Evolutionary conservation across 2,329 filamentous ascomycete species (phyloP).

Genomic region (Pseudogymnoascus pannorum): DNA sequence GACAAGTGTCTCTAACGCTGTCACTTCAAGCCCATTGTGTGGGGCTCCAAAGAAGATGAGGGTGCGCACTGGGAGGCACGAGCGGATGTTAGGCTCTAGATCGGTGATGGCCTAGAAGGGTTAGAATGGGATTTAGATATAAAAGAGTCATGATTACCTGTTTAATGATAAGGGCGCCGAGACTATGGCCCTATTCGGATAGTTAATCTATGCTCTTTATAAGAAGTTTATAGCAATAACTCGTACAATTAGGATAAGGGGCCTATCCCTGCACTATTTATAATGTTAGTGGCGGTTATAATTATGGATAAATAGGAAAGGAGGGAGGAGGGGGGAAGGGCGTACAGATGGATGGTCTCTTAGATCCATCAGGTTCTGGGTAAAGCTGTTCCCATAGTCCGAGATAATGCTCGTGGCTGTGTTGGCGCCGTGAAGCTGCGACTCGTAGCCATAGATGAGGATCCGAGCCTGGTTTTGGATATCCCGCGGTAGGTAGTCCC

Average conservation of each 20-base stretch:
- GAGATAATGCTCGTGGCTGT: neutral
- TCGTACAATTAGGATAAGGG: neutral
- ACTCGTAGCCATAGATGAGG: constrained; percentile 10
- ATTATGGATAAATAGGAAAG: neutral
- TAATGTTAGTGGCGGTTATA: neutral
- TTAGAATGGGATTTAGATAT: neutral
- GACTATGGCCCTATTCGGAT: neutral
- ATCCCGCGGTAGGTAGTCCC: constrained; percentile 5
- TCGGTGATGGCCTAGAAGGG: neutral
- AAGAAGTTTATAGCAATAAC: neutral
- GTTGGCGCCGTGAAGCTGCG: constrained; percentile 6
- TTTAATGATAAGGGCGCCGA: neutral
- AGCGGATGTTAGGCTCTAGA: neutral
- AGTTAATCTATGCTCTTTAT: neutral
- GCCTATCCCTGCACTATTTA: neutral
- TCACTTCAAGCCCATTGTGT: neutral
- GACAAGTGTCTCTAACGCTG: neutral
- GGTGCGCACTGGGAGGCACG: neutral
- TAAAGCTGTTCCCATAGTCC: neutral
- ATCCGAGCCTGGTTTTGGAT: neutral
- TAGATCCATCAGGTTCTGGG: neutral
- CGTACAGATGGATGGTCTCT: neutral
- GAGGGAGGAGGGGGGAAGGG: neutral
- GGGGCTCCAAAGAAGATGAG: constrained; percentile 1
- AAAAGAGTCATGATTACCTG: neutral